These are phyloP conservation scores for Klebsormidium nitens DNA, from an alignment of 139 green algal genomes.

Conservation along the genomic window DNA sequence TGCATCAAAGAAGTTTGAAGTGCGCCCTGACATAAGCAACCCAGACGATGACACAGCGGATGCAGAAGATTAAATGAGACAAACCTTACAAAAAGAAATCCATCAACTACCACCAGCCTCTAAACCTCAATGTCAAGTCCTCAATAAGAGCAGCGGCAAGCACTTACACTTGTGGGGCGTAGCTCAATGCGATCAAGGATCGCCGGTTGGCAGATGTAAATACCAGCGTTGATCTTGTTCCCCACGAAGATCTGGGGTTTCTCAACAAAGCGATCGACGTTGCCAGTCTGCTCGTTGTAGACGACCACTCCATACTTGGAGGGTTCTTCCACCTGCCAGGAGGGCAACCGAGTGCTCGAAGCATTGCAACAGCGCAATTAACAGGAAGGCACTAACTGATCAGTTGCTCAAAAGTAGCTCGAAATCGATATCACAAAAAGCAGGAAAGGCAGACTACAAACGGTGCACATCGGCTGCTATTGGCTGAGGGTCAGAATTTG, in stretches of 20 bases:
- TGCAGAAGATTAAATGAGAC: too few relatives aligned
- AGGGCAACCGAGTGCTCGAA: too few relatives aligned
- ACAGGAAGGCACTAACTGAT: not conserved
- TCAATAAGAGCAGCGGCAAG: too few relatives aligned
- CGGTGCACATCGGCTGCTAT: too few relatives aligned
- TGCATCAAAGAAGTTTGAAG: too few relatives aligned
- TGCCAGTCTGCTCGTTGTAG: constrained; percentile 62
- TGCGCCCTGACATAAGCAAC: too few relatives aligned
- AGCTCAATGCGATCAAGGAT: constrained; percentile 91
- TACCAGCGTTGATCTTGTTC: constrained; percentile 99
- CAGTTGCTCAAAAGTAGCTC: not conserved
- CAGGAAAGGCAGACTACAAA: constrained; percentile 8
- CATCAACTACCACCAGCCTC: too few relatives aligned
- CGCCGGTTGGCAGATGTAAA: constrained; percentile 79
- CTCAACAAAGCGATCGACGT: constrained; percentile 87
- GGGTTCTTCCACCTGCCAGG: constrained; percentile 54
- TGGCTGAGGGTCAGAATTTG: too few relatives aligned
- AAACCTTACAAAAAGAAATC: too few relatives aligned
- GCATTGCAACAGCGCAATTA: too few relatives aligned
- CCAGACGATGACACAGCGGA: too few relatives aligned
- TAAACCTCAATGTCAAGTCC: too few relatives aligned
- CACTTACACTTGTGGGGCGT: constrained; percentile 79
- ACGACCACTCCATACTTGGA: constrained; percentile 98
- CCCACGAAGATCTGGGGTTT: constrained; percentile 82
- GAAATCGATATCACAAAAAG: not conserved